Evolutionary conservation across 306 rosid genomes (phyloP), one percentile per base, ranked within the genome.

Genomic region (Lithocarpus polystachyus): DNA sequence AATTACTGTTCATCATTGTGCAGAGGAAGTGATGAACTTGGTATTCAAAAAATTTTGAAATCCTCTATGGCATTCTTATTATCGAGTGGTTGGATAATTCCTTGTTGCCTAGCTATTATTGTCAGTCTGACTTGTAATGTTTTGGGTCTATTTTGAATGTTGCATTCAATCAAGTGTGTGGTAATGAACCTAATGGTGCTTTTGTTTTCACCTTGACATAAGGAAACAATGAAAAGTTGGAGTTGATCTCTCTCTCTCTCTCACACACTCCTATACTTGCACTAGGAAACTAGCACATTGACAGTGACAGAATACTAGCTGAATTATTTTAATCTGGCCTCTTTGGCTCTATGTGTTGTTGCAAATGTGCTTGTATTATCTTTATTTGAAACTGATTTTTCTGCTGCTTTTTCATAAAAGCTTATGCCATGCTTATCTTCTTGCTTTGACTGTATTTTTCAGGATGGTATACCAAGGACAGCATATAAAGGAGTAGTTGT

Each of bases 391-490:
- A 22, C 51, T 37, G 72, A 62, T 18, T n/a, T 35, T 28, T 17
- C 35, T 22, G 2, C 15, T 17, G 71, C 71, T 29, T 65, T 31
- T 29, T 35, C 72, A 29, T 64, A 1, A 15, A 18, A 19, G 37
- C 35, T 9, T 13, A 4, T 6, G 37, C 51, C 35, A 2, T 48
- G 23, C 29, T 28, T 31, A 17, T 56, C 18, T 54, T 35, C 37
- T 20, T 82, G 73, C 24, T 26, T 83, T 69, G 56, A 65, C 76
- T 76, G 10, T 1, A 71, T 77, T 80, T 85, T 81, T 51, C 86
- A 95, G 99, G 99, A 95, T 82, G 98, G 98, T 71, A 84, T 95
- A 77, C 99, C 99, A 40, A 90, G 99, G 87, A 83, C 99, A 20
- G 93, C 99, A 18, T 92, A 92, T 76, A 95, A 91, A 87, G 97